Percentiles rank a stretch among this genome's conserved stretches.
phyloP scores from a whole-genome alignment of 164 flowering plant genomes.

The Liriodendron chinense region DNA sequence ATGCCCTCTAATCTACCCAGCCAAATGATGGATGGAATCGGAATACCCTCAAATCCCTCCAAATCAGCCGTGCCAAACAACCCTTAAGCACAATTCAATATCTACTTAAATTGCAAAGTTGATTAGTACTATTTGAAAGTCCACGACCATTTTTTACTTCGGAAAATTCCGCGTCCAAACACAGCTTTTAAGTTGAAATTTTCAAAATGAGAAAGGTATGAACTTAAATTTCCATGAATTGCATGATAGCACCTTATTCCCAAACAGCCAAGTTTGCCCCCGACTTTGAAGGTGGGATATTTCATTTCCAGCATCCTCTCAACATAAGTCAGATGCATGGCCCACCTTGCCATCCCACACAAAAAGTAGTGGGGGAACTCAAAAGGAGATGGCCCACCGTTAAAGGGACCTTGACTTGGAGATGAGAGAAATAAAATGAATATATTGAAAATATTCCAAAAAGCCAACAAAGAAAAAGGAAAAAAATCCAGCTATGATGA shows the following conservation, averaged over 20 bases:
- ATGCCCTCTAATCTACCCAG: no score
- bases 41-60: no score
- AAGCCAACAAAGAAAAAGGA: not conserved
- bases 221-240: no score
- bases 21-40: no score
- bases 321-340: slow-evolving; percentile 2
- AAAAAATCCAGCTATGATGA: slow-evolving; percentile 11
- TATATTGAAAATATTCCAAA: not conserved
- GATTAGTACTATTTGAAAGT: no score
- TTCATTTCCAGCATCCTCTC: not conserved
- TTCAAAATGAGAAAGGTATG: no score
- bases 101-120: no score
- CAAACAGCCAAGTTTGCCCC: not conserved
- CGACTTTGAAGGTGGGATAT: not conserved
- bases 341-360: slow-evolving; percentile 1
- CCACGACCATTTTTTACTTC: no score
- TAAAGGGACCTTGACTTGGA: slow-evolving; percentile 1
- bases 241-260: not conserved
- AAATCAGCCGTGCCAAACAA: no score
- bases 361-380: slow-evolving; percentile 4
- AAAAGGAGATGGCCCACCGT: slow-evolving; percentile 1
- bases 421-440: not conserved
- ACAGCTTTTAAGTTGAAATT: no score
- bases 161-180: no score
- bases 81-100: no score